Evolutionary conservation across 1,139 yeast genomes (phyloP), one percentile per base, ranked within the genome.

Genomic region (Sugiyamaella sp.): DNA sequence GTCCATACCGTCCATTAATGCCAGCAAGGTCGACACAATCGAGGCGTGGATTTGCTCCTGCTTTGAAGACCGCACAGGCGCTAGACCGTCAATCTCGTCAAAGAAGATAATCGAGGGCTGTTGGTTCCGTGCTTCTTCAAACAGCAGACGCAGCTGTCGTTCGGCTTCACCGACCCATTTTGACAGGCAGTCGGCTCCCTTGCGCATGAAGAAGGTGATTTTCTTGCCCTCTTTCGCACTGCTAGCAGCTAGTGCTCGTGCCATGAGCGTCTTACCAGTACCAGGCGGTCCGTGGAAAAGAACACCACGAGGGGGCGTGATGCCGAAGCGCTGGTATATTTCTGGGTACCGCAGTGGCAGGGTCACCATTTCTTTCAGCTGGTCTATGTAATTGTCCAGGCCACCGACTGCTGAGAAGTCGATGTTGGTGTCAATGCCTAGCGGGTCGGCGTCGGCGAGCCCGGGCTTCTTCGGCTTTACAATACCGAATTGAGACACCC

Each of bases 141-240:
- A 93, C 52, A 93, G 73, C 44, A 93, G 74, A 57, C 99, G 76
- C 58, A 93, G 76, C 69, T 93, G 97, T 62, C 99, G 80, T 72
- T 93, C 99, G 4, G 99, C 98, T 71, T 93, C 99, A 65, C 99
- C 99, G 4, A 93, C 98, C 99, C 99, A 93, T 73, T 95, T 95
- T 51, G 97, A 88, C 63, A 93, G 75, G 70, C 96, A 89, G 69
- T 95, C 99, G 0, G 99, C 98, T 61, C 99, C 99, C 70, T 95
- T 95, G 60, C 99, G 78, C 99, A 95, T 95, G 71, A 90, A 95
- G 67, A 95, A 95, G 0, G 99, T 89, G 53, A 95, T 91, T 64
- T 93, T 93, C 57, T 87, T 76, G 4, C 76, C 78, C 10, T 87
- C 84, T 0, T 95, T 82, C 0, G 97, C 87, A 65, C 97, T 91